Conservation (phyloP, 2,329 filamentous ascomycete species). For the Diaporthe citri region DNA sequence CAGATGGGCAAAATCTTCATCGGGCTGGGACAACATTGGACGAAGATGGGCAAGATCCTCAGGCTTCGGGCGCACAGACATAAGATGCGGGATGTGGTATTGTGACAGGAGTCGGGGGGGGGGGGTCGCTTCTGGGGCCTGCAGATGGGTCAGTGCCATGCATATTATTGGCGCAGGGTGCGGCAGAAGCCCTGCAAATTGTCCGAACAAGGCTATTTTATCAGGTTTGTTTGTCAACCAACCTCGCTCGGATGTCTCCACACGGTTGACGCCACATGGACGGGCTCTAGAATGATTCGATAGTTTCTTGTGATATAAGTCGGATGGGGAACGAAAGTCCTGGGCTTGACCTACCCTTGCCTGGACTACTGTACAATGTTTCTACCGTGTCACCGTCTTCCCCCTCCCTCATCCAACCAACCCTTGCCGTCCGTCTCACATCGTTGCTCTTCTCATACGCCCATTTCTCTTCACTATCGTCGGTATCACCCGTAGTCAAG, state of each 20-base stretch:
- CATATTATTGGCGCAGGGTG: conserved; percentile 23
- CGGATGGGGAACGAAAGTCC: not conserved
- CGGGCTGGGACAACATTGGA: conserved; percentile 13
- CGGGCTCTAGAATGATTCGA: conserved; percentile 21
- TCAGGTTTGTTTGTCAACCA: not conserved
- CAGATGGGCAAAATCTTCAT: not conserved
- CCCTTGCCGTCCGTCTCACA: conserved; percentile 7
- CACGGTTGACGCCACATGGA: conserved; percentile 6
- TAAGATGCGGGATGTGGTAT: not conserved
- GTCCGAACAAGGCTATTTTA: not conserved
- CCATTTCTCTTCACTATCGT: not conserved
- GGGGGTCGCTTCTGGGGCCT: conserved; percentile 25
- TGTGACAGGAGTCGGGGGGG: conserved; percentile 28
- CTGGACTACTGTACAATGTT: conserved; percentile 10
- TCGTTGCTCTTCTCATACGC: not conserved
- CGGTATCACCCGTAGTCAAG: not conserved
- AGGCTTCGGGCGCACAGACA: conserved; percentile 8
- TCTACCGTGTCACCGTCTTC: conserved; percentile 3
- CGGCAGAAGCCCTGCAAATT: conserved; percentile 11
- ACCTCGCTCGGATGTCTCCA: conserved; percentile 27
- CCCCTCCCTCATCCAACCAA: conserved; percentile 5
- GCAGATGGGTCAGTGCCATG: conserved; percentile 25
- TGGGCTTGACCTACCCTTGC: conserved; percentile 2
- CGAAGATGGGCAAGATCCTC: conserved; percentile 27
- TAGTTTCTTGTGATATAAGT: conserved; percentile 26